These are phyloP conservation scores for Anacardium occidentale DNA, from an alignment of 345 rosid genomes.

Conservation along the genomic window DNA sequence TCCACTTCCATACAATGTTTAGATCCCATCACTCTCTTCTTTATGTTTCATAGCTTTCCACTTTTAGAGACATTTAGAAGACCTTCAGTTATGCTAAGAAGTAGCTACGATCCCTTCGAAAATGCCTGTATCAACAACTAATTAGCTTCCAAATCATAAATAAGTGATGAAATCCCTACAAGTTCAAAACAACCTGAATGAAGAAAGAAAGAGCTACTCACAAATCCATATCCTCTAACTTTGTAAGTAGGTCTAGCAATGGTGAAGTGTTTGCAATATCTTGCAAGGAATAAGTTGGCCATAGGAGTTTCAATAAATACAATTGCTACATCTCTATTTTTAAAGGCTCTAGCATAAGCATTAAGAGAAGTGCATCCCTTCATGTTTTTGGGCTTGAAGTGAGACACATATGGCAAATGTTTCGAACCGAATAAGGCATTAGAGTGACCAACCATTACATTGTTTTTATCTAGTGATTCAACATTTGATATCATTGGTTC, in stretches of 20 bases:
- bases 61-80: constrained; percentile 19
- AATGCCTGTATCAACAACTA: no score
- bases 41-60: constrained; percentile 18
- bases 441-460: constrained; percentile 19
- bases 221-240: constrained; percentile 30
- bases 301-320: constrained; percentile 22
- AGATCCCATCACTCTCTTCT: constrained; percentile 6
- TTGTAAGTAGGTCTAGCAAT: constrained; percentile 11
- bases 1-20: constrained; percentile 8
- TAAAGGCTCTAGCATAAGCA: constrained; percentile 17
- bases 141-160: no score
- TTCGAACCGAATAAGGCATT: not conserved
- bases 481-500: constrained; percentile 2
- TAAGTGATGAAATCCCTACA: no score
- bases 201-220: no score
- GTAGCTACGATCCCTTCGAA: constrained; percentile 24
- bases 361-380: not conserved
- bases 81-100: constrained; percentile 20
- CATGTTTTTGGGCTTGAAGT: constrained; percentile 1
- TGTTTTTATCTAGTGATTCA: constrained; percentile 7
- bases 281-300: constrained; percentile 29
- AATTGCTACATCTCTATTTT: constrained; percentile 16
- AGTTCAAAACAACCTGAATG: no score
- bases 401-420: constrained; percentile 18
- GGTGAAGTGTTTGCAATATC: constrained; percentile 20